Evolutionary conservation across 1,284 basidiomycete species (phyloP).

Genomic region (Leccinum angustisporum): DNA sequence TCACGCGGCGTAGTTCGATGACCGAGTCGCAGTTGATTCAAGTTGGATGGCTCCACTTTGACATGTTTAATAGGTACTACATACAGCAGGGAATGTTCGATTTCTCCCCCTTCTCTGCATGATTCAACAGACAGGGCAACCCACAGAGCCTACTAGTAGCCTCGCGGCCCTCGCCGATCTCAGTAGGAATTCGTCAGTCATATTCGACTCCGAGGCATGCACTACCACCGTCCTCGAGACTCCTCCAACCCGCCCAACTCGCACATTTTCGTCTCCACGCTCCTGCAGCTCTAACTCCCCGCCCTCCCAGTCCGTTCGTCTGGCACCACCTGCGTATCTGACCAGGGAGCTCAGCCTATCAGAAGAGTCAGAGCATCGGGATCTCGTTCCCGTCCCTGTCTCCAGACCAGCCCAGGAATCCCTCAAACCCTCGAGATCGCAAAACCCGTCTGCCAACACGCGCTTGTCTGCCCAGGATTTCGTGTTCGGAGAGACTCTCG

Average conservation of each 20-base stretch:
- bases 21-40: too few relatives aligned
- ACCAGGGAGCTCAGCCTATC: constrained; percentile 55
- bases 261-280: constrained; percentile 66
- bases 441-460: constrained; percentile 47
- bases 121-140: too few relatives aligned
- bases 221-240: constrained; percentile 43
- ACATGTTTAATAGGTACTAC: too few relatives aligned
- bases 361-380: constrained; percentile 30
- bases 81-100: constrained; percentile 11
- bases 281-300: constrained; percentile 54
- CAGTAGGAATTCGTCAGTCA: constrained; percentile 73
- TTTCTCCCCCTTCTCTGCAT: neutral
- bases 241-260: constrained; percentile 55
- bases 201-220: constrained; percentile 60
- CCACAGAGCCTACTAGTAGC: constrained; percentile 19
- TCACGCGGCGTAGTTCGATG: too few relatives aligned
- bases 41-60: too few relatives aligned
- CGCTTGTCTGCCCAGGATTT: constrained; percentile 60
- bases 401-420: constrained; percentile 23
- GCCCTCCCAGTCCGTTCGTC: constrained; percentile 41
- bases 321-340: constrained; percentile 56
- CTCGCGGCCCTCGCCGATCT: constrained; percentile 50
- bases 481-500: constrained; percentile 65
- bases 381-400: constrained; percentile 9
- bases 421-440: constrained; percentile 41